phyloP scores from a whole-genome alignment of 2,329 filamentous ascomycete species.

The Myriosclerotinia curreyana region DNA sequence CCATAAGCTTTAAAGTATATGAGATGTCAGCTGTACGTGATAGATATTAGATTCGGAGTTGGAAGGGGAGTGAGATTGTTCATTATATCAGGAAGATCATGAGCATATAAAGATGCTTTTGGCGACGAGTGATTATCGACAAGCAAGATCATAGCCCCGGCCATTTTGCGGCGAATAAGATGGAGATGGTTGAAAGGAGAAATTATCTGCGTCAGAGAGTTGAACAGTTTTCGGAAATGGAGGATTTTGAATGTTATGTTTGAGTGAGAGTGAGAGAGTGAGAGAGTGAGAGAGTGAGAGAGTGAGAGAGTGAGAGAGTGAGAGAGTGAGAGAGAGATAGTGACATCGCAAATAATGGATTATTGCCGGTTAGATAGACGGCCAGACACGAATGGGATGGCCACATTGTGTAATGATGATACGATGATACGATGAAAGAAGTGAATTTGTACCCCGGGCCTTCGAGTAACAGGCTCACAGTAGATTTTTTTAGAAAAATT shows the following conservation, averaged over 20 bases:
- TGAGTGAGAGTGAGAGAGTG: no score
- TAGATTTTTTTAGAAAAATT: no score
- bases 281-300: no score
- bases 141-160: no score
- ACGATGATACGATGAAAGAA: background rate
- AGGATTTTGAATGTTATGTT: no score
- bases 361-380: background rate
- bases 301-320: no score
- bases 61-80: background rate
- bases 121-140: no score
- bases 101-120: background rate
- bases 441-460: no score
- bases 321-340: background rate
- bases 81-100: background rate
- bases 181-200: no score
- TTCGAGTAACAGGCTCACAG: background rate
- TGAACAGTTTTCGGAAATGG: no score
- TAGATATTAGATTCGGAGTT: background rate
- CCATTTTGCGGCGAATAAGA: no score
- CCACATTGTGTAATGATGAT: background rate
- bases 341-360: background rate
- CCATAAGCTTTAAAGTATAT: background rate
- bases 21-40: background rate
- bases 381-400: background rate
- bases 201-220: no score